A percentile compares a stretch with the other conserved stretches of the same genome.
These are phyloP conservation scores for Trametes versicolor DNA, from an alignment of 1,284 basidiomycete species.

Conservation along the genomic window DNA sequence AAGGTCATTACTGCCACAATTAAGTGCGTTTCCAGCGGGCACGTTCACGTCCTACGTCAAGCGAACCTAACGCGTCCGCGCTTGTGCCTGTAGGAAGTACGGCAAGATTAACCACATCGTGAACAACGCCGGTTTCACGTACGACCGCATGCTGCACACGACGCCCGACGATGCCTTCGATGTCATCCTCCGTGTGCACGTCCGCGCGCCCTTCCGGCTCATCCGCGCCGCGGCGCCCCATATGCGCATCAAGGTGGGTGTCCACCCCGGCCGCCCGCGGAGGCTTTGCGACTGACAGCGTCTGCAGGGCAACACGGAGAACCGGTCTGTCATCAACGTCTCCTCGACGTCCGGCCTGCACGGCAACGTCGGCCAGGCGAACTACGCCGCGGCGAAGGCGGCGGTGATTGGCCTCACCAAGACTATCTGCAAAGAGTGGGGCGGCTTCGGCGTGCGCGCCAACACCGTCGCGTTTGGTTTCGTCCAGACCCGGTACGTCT, in stretches of 20 bases:
- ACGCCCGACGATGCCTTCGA: constrained; percentile 87
- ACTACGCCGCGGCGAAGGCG: constrained; percentile 84
- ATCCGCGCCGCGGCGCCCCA: constrained; percentile 87
- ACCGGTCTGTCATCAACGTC: constrained; percentile 82
- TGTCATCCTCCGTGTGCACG: constrained; percentile 84
- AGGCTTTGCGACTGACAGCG: constrained; percentile 5
- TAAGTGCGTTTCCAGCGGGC: constrained; percentile 55
- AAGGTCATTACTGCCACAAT: constrained; percentile 81
- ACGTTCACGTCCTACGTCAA: background rate
- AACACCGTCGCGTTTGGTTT: constrained; percentile 85
- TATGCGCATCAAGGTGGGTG: constrained; percentile 77
- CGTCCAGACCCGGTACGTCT: constrained; percentile 75
- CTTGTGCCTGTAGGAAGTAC: constrained; percentile 61
- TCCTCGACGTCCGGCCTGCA: constrained; percentile 83
- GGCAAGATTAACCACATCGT: constrained; percentile 89
- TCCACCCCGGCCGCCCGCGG: background rate
- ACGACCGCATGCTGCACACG: constrained; percentile 90
- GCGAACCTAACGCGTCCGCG: background rate
- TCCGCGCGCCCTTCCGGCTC: constrained; percentile 86
- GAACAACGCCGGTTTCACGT: constrained; percentile 91
- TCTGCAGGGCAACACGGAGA: constrained; percentile 56
- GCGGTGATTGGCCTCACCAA: constrained; percentile 84
- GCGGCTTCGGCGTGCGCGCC: constrained; percentile 81
- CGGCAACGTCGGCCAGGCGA: constrained; percentile 87
- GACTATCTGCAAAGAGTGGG: constrained; percentile 91